phyloP scores from a whole-genome alignment of 148 eudicot species.

The Rhododendron mucronatum region DNA sequence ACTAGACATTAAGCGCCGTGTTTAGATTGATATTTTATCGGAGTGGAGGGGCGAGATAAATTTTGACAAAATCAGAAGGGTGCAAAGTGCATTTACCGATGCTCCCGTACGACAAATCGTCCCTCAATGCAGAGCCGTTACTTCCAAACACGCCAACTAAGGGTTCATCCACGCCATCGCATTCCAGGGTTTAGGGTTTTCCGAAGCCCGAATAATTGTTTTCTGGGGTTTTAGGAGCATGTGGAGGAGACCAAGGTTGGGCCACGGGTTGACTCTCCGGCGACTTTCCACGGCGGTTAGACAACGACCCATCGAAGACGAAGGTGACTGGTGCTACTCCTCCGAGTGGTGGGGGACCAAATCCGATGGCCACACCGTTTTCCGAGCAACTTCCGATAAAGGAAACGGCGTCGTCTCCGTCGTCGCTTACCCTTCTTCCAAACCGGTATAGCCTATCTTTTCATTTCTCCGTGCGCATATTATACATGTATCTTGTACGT shows the following conservation, averaged over 20 bases:
- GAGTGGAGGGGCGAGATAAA: neutral
- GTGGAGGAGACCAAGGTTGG: constrained; percentile 22
- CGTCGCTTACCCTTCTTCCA: constrained; percentile 67
- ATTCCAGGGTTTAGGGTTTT: neutral
- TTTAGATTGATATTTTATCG: neutral
- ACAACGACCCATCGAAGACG: constrained; percentile 42
- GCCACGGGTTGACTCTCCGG: constrained; percentile 22
- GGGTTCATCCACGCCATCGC: neutral
- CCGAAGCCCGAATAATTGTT: neutral
- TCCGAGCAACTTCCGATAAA: constrained; percentile 29
- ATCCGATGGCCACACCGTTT: constrained; percentile 37
- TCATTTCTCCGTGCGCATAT: neutral
- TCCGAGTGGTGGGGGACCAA: constrained; percentile 78
- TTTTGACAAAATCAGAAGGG: neutral
- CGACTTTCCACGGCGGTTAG: constrained; percentile 36
- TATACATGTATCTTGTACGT: neutral
- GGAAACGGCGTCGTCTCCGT: constrained; percentile 96
- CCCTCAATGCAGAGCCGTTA: neutral
- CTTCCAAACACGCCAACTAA: too few species aligned
- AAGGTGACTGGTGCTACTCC: constrained; percentile 85
- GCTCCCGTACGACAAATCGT: too few species aligned
- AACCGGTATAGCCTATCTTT: constrained; percentile 36
- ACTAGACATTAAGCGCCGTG: neutral
- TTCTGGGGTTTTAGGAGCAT: neutral
- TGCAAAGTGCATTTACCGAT: neutral